Percentiles rank a stretch among this genome's conserved stretches.
Conservation (phyloP, 352 stramenopile genomes). For the Aphanomyces euteiches region DNA sequence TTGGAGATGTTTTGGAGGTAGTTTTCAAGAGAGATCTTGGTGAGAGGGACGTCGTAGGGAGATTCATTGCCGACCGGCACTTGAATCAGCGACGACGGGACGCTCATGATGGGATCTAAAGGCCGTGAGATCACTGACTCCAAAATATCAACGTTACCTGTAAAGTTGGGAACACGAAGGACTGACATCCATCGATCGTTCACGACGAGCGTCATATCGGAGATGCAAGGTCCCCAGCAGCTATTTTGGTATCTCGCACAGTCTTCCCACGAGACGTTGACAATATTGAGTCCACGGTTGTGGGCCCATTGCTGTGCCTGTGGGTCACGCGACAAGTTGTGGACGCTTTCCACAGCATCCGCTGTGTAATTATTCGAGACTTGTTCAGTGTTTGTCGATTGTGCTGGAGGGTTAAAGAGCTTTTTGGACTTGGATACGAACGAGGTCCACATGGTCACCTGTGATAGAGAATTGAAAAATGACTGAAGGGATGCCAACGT, state of each 20-base stretch:
- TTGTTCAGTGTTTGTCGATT: too few species aligned
- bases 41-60: conserved; percentile 2
- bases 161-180: conserved; percentile 20
- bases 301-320: conserved; percentile 7
- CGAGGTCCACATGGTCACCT: too few species aligned
- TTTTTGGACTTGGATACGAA: too few species aligned
- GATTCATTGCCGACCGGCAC: conserved; percentile 24
- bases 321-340: too few species aligned
- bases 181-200: conserved; percentile 18
- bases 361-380: too few species aligned
- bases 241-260: conserved; percentile 20
- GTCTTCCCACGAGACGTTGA: conserved; percentile 28
- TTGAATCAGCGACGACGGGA: background rate
- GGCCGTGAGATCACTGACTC: background rate
- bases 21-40: conserved; percentile 15
- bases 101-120: conserved; percentile 26
- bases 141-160: conserved; percentile 7
- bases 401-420: too few species aligned
- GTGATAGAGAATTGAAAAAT: too few species aligned
- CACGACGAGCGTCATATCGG: conserved; percentile 22
- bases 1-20: conserved; percentile 22
- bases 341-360: too few species aligned
- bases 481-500: too few species aligned
- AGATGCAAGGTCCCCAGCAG: conserved; percentile 23
- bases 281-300: conserved; percentile 6